Conservation (phyloP, 345 rosid genomes). For the Brassica nigra region DNA sequence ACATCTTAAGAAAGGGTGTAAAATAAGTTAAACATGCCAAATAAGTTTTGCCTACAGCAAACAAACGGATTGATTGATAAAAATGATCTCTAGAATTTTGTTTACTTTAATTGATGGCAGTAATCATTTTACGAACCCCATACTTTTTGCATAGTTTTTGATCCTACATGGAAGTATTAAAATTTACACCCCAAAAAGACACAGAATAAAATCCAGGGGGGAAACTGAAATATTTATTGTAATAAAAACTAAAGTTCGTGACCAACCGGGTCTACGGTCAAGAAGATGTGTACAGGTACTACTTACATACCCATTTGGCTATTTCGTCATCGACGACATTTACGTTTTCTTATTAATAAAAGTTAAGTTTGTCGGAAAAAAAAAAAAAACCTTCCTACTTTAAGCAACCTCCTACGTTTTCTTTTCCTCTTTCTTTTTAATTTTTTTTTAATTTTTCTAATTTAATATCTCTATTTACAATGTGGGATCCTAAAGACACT, state of each 20-base stretch:
- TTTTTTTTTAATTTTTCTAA: neutral
- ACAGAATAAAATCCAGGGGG: neutral
- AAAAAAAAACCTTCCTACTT: too few species aligned
- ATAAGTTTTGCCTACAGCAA: neutral
- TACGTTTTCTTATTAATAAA: too few species aligned
- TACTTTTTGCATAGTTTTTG: neutral
- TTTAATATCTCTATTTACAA: neutral
- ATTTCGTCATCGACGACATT: constrained; percentile 37
- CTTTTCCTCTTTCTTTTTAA: neutral
- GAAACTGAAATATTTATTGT: neutral
- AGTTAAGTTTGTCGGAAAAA: too few species aligned
- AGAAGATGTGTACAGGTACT: constrained; percentile 21
- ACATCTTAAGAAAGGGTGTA: neutral
- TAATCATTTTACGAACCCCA: neutral
- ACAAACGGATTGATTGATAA: neutral
- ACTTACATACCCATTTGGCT: constrained; percentile 22
- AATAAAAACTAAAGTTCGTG: neutral
- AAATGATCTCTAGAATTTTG: neutral
- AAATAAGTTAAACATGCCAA: neutral
- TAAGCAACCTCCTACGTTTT: constrained; percentile 43
- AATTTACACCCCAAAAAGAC: neutral
- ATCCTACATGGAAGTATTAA: neutral
- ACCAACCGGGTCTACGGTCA: constrained; percentile 10
- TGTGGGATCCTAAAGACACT: neutral
- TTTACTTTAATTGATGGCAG: neutral